Base-by-base conservation (phyloP, 2,329 filamentous ascomycete species). In the Cordyceps pruinosa region DNA sequence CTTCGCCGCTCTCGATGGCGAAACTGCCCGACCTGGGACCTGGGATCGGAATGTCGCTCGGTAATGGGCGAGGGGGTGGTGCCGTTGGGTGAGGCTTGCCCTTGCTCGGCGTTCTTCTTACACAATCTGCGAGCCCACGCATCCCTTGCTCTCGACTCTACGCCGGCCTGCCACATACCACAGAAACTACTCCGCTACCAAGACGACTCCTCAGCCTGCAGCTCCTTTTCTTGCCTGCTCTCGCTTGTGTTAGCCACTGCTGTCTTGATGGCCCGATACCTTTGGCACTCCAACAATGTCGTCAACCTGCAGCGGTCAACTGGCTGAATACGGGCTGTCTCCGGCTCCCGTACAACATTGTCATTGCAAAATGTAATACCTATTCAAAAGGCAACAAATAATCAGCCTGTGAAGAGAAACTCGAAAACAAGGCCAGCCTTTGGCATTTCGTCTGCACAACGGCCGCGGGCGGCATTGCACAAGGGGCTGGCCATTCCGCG, bases 31-130 rank as follows among this genome's bases (percentile, higher is more conserved):
- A 54, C 39, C 10, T 25, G 35, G 41, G 30, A 54, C 39, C 10
- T 25, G 35, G 41, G 12, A 47, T 48, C 52, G 52, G 52, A 55
- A 47, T 48, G 44, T 55, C 52, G 52, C 52, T 47, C 52, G 52
- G 32, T 48, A 55, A n/a, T 28, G 25, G 13, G 34, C 52, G n/a
- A n/a, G n/a, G n/a, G n/a, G n/a, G n/a, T n/a, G 52, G 52, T 41
- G 41, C 51, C 30, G 47, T 55, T 41, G n/a, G 35, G 37, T 3
- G 37, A 41, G 37, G 15, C 32, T 44, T 42, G 44, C 42, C 15
- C 44, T 47, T 42, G n/a, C 44, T 55, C 34, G 42, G 52, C 41
- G 41, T 54, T 54, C 17, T 46, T 44, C 26, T 37, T 44, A 4
- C 3, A 19, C 8, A 7, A 30, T n/a, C 37, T 45, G 17, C 19